A percentile compares a stretch with the other conserved stretches of the same genome.
phyloP scores from a whole-genome alignment of 1,284 basidiomycete species.

The Rhodotorula sp. region DNA sequence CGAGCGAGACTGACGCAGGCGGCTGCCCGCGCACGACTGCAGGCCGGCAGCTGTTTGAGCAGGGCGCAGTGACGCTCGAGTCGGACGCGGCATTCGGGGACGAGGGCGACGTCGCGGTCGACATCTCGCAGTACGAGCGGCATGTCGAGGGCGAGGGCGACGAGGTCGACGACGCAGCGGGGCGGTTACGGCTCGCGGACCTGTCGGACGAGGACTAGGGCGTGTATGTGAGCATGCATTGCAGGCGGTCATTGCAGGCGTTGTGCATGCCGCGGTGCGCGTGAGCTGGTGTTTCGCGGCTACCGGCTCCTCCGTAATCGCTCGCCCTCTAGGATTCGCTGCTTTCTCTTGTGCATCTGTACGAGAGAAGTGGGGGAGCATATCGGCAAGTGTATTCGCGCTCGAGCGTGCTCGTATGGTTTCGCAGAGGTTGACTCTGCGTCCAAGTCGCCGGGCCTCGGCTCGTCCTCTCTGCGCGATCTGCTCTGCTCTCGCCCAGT shows the following conservation, averaged over 20 bases:
- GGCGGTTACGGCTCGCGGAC: conserved; percentile 26
- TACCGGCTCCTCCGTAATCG: too few relatives aligned
- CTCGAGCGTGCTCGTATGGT: too few relatives aligned
- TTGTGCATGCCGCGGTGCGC: too few relatives aligned
- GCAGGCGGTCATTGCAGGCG: too few relatives aligned
- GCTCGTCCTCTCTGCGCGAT: neutral
- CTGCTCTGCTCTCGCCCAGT: neutral
- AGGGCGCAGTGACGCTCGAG: conserved; percentile 65
- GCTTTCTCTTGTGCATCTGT: too few relatives aligned
- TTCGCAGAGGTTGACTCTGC: too few relatives aligned
- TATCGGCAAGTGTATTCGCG: too few relatives aligned
- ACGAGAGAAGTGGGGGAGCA: too few relatives aligned
- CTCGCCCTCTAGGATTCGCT: too few relatives aligned
- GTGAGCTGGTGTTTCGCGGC: too few relatives aligned
- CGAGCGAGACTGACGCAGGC: neutral
- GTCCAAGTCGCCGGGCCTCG: too few relatives aligned
- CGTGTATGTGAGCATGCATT: neutral
- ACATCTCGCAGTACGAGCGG: conserved; percentile 82
- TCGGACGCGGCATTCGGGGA: conserved; percentile 64
- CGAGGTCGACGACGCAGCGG: conserved; percentile 59
- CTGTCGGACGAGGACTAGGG: conserved; percentile 35
- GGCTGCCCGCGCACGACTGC: neutral
- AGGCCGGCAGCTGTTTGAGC: conserved; percentile 89
- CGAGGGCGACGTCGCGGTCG: conserved; percentile 80
- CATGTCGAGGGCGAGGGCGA: conserved; percentile 59